Percentiles rank a stretch among this genome's conserved stretches.
Evolutionary conservation across 148 eudicot species (phyloP).

Genomic region (Silene conica): DNA sequence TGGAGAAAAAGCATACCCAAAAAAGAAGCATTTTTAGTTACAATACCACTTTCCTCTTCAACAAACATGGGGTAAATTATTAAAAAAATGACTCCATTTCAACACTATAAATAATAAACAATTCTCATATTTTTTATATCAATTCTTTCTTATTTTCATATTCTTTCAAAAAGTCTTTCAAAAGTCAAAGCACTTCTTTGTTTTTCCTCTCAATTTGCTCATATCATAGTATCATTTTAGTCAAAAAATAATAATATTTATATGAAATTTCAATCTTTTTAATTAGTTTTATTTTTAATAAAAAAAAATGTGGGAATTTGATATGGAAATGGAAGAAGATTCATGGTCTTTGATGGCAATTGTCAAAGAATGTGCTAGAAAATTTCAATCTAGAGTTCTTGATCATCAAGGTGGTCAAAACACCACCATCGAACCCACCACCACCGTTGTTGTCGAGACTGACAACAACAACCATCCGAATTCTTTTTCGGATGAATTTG

Average conservation of each 20-base stretch:
- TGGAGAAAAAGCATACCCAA: conserved; percentile 11
- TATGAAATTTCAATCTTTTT: not conserved
- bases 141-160: conserved; percentile 1
- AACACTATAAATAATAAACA: conserved; percentile 26
- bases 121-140: conserved; percentile 6
- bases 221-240: not conserved
- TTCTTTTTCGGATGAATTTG: conserved; percentile 6
- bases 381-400: not conserved
- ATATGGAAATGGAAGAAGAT: conserved; percentile 6
- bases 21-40: conserved; percentile 19
- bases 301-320: conserved; percentile 4
- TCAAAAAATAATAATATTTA: no score
- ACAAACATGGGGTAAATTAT: not conserved
- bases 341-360: conserved; percentile 28
- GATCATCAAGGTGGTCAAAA: not conserved
- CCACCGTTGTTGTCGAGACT: not conserved
- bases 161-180: conserved; percentile 17
- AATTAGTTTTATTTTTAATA: not conserved
- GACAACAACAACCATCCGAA: not conserved
- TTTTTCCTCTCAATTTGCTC: not conserved
- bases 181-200: conserved; percentile 25
- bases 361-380: conserved; percentile 22
- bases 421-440: not conserved
- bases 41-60: conserved; percentile 13
- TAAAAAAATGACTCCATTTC: not conserved